A percentile compares a stretch with the other conserved stretches of the same genome.
Evolutionary conservation across 768 basidiomycete genomes (phyloP).

Genomic region (Antrodiella citrinella): DNA sequence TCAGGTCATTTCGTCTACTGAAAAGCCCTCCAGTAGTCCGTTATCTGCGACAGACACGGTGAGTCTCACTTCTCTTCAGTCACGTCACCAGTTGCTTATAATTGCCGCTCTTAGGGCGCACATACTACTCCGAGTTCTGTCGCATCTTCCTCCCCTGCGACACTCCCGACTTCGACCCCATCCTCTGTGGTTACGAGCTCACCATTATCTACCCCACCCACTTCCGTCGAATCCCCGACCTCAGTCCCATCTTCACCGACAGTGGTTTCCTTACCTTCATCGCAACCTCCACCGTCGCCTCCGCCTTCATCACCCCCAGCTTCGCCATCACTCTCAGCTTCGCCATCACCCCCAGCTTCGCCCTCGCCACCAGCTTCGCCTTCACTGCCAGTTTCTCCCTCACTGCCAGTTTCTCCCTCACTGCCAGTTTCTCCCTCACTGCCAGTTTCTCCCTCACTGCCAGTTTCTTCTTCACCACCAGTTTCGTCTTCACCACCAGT

Average conservation of each 20-base stretch:
- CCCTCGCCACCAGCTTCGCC: too few relatives aligned
- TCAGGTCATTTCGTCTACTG: too few relatives aligned
- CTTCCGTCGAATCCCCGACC: background rate
- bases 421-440: too few relatives aligned
- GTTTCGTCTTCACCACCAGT: too few relatives aligned
- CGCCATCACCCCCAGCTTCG: too few relatives aligned
- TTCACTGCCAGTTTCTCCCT: too few relatives aligned
- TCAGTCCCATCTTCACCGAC: background rate
- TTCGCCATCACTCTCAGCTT: too few relatives aligned
- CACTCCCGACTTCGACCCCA: background rate
- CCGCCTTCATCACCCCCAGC: too few relatives aligned
- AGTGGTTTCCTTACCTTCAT: background rate
- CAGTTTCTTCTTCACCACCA: too few relatives aligned
- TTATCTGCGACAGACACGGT: background rate
- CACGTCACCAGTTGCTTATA: background rate
- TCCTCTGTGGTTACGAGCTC: background rate
- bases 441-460: too few relatives aligned
- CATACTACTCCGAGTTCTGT: background rate
- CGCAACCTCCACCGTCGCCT: too few relatives aligned
- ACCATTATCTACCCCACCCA: background rate
- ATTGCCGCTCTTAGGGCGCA: background rate
- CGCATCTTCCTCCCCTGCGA: background rate
- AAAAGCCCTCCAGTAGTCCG: background rate
- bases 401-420: too few relatives aligned
- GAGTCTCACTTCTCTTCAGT: background rate